Evolutionary conservation across 2,329 filamentous ascomycete genomes (phyloP), one percentile per base, ranked within the genome.

Genomic region (Myriosclerotinia scirpicola): DNA sequence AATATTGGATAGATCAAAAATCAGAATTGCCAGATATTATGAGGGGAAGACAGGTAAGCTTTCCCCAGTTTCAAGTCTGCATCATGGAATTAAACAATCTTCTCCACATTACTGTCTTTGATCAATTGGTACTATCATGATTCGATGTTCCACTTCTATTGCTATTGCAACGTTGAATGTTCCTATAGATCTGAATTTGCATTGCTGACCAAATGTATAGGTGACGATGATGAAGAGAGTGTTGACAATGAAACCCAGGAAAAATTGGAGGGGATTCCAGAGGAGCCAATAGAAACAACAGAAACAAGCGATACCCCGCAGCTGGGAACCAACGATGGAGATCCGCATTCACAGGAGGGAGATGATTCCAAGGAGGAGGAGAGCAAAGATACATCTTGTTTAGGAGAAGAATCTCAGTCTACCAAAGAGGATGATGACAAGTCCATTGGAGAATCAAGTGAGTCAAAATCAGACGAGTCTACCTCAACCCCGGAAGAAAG

Each of bases 1-100:
- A 65, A 58, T 68, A 48, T 59, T 69, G 42, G 69, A 71, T 55
- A 69, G 64, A 17, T 44, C 69, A 64, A 53, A 64, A 54, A 36
- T 69, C 66, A 22, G 64, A 71, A n/a, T 66, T 65, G 54, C 66
- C 34, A 53, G 44, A 62, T 61, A 61, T 62, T 61, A 53, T 42
- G 34, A 61, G 44, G 58, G 58, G 34, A 61, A 61, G 44, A 61
- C 34, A 50, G 58, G 58, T 61, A 50, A 61, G 58, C 58, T 61
- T 52, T 61, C 44, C 58, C 48, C 22, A 36, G 34, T 61, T 61
- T 48, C 44, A 38, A 36, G 20, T 61, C 20, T 61, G 46, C 58
- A 26, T 52, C 30, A 34, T 60, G 34, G 14, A 38, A 38, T 17
- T 61, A 30, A 50, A 38, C 15, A 50, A 9, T 26, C 20, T 22